Evolutionary conservation across 768 basidiomycete genomes (phyloP), one percentile per base, ranked within the genome.

Genomic region (Lenzites betulinus): DNA sequence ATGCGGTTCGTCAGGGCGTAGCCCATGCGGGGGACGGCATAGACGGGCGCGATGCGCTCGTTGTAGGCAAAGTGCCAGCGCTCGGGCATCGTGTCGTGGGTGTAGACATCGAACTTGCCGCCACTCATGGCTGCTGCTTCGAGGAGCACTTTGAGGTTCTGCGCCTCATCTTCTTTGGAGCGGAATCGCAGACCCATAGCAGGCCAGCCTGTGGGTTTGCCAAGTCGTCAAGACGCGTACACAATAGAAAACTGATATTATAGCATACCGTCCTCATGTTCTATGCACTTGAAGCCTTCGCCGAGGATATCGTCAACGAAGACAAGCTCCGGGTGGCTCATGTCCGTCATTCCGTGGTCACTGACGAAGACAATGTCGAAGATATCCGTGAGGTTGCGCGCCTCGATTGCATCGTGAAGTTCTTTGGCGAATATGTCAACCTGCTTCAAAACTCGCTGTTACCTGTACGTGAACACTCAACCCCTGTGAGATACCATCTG

Each of bases 331-430:
- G 87, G 86, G 63, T 90, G 81, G 61, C 85, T 86, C n/a, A 93
- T 96, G 70, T 92, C 90, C 1, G 86, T 88, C 91, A 93, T 95
- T n/a, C 92, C 93, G 66, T 93, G 90, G 70, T 93, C 92, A 62
- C 88, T 90, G 64, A 97, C 93, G 66, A 95, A 94, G 23, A 96
- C 81, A 33, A 96, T 79, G 70, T 97, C 92, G 13, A 94, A 87
- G 20, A 95, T 90, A 47, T 89, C 83, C 1, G 84, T 86, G 25
- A 96, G 79, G 68, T 95, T 93, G 7, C 95, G 85, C 4, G 78
- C 78, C 48, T 78, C 78, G 36, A 97, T 76, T 0, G 82, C 80
- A 15, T 76, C 74, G 54, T 90, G 86, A 11, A 97, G 75, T 56
- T 87, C 77, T 58, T 80, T 83, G 3, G 92, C 88, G 66, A 96